Percentiles rank a stretch among this genome's conserved stretches.
phyloP scores from a whole-genome alignment of 805 yeast genomes.

The Komagataella pastoris region DNA sequence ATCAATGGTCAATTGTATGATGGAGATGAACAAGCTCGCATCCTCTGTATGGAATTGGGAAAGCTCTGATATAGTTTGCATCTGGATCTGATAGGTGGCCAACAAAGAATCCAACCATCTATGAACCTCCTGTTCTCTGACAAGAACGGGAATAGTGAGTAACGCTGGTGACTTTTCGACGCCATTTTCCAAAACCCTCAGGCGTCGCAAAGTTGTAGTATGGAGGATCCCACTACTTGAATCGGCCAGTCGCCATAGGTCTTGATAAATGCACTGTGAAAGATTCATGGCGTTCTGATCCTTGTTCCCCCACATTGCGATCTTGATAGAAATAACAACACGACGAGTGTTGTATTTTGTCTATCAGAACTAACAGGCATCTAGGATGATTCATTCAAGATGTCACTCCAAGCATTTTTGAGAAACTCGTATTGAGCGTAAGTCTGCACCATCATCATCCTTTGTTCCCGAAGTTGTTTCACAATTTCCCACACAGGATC shows the following conservation, averaged over 20 bases:
- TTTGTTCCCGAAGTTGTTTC: slow-evolving; percentile 29
- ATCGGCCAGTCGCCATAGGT: not conserved
- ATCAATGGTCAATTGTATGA: not conserved
- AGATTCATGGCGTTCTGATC: not conserved
- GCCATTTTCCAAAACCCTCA: not conserved
- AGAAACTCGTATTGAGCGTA: slow-evolving; percentile 35
- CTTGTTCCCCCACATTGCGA: not conserved
- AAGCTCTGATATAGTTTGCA: not conserved
- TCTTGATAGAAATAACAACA: not conserved
- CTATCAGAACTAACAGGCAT: not conserved
- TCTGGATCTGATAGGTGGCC: not conserved
- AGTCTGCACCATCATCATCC: slow-evolving; percentile 44
- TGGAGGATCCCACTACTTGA: not conserved
- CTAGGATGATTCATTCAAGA: not conserved
- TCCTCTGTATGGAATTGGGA: not conserved
- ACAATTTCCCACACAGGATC: slow-evolving; percentile 32
- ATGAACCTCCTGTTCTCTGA: not conserved
- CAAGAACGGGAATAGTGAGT: not conserved
- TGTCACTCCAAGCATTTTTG: slow-evolving; percentile 10
- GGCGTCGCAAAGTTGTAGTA: not conserved
- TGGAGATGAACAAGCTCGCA: not conserved
- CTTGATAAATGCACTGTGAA: not conserved
- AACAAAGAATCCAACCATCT: not conserved
- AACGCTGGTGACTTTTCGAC: not conserved
- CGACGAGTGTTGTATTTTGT: not conserved